Evolutionary conservation across 2,329 filamentous ascomycete genomes (phyloP), one percentile per base, ranked within the genome.

Genomic region (Rasamsonia emersonii): DNA sequence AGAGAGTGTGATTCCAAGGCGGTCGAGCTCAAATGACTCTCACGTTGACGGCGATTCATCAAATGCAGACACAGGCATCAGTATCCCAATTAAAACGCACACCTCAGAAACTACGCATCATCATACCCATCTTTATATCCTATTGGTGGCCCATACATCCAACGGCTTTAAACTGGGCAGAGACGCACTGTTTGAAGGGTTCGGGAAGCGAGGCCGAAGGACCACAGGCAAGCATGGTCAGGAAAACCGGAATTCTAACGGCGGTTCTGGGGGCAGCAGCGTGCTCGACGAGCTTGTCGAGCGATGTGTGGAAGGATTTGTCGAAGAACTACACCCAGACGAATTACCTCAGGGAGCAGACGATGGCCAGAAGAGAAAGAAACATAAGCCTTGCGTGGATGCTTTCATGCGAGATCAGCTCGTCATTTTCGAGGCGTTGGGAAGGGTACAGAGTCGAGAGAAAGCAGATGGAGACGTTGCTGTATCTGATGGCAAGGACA

Each of bases 401-500:
- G 61, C 65, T 45, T 60, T 65, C 39, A 62, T 75, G 64, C 56
- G 69, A 25, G 75, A 78, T 49, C 74, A 78, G 43, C 41, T 78
- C 16, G 67, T 76, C 1, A 61, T 78, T 1, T 78, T 75, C 36
- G 71, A 77, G 45, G 70, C 70, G 10, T 50, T 79, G 13, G 70
- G 70, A 4, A 42, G 53, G 49, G 46, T n/a, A 47, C 51, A 13
- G 3, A 39, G 18, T 18, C 18, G 24, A 30, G 15, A 4, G 16
- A 30, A n/a, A n/a, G n/a, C n/a, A n/a, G n/a, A n/a, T 15, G 32
- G 28, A 15, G 37, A 36, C 11, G 43, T 14, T 5, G 16, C 9
- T 20, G 21, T 9, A 25, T 17, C 16, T 7, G 13, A 31, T 14
- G 13, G 15, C 17, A 14, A 28, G 16, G 8, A 25, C 9, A 9